A percentile compares a stretch with the other conserved stretches of the same genome.
These are phyloP conservation scores for Ophiostoma sp. DNA, from an alignment of 2,329 filamentous ascomycete species.

Conservation along the genomic window DNA sequence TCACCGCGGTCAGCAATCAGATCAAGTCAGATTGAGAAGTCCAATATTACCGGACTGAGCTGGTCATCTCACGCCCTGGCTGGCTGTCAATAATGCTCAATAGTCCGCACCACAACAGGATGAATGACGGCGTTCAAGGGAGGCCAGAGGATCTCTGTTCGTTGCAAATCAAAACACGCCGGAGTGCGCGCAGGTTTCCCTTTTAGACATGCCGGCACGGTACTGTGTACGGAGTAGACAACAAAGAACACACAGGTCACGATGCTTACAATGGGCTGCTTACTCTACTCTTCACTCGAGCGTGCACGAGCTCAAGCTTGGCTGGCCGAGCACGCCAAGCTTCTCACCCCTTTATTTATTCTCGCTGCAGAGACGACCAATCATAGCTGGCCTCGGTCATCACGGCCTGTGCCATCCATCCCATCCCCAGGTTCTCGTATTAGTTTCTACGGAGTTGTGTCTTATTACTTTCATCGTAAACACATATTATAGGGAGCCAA, in stretches of 20 bases:
- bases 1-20: not conserved
- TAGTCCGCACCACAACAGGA: not conserved
- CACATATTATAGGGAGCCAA: no score
- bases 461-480: not conserved
- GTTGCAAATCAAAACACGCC: not conserved
- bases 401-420: not conserved
- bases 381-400: not conserved
- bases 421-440: constrained; percentile 7
- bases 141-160: not conserved
- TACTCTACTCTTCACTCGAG: not conserved
- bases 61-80: not conserved
- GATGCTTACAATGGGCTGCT: not conserved
- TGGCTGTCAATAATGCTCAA: not conserved
- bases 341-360: not conserved
- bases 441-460: not conserved
- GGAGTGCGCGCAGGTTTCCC: not conserved
- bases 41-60: not conserved
- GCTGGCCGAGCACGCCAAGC: not conserved
- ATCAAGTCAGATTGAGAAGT: not conserved
- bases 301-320: no score
- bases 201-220: not conserved
- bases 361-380: not conserved
- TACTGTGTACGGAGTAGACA: not conserved
- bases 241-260: not conserved
- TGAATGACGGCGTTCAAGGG: not conserved